Evolutionary conservation across 306 rosid genomes (phyloP), one percentile per base, ranked within the genome.

Genomic region (Rosa multiflora): DNA sequence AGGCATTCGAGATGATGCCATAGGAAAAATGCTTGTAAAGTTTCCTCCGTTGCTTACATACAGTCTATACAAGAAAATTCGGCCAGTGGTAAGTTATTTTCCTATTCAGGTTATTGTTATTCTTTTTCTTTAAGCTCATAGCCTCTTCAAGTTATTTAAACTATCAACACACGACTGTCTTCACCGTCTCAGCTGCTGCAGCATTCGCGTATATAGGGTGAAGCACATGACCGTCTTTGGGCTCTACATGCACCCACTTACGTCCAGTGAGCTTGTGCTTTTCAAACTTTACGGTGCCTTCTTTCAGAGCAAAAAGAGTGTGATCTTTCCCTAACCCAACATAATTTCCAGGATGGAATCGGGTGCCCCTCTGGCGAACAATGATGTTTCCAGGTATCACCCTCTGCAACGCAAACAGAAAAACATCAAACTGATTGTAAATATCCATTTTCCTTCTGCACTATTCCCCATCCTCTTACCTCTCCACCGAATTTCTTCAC

Each of bases 401-500:
- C 78, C 89, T 87, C 93, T 89, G 87, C 75, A 85, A 35, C 26
- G 78, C 46, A 78, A 79, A 84, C 78, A 70, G 39, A 63, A 48
- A 72, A 61, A 77, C 44, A 35, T 20, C 47, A 37, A n/a, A 10
- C 4, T 40, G 8, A 80, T 63, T 44, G 5, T 20, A 55, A 55
- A 55, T 12, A 4, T 42, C 20, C 52, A 40, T 4, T 10, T 1
- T 18, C 3, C 10, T 37, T 26, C 18, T 13, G 18, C 4, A n/a
- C 49, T 59, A 59, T 4, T 47, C 26, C 6, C n/a, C 70, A 64
- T 76, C 42, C 73, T 78, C 90, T 89, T 85, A 91, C 99, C 95
- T 92, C 97, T 72, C 99, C 97, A 47, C 97, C 99, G 55, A 85
- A 94, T 82, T 92, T 94, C 88, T 94, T 89, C 35, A 92, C 99